Base-by-base conservation (phyloP, 345 rosid species). In the Sisymbrium irio region DNA sequence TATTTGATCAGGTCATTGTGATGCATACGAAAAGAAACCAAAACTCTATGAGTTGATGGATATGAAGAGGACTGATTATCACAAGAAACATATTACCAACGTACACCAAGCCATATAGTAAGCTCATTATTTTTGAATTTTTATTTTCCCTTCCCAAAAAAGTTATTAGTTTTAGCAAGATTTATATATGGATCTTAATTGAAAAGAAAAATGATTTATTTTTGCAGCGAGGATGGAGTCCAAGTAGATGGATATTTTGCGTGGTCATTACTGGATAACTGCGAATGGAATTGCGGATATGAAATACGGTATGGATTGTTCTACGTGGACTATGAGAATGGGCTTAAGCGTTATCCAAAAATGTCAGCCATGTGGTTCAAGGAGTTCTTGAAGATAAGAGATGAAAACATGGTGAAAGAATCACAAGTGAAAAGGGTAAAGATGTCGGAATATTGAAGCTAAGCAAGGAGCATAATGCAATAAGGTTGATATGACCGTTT, bases 201-300 rank as follows among this genome's bases (percentile, higher is more conserved):
- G 27, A 5, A 32, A 58, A 5, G 12, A 12, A 17, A 18, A 10
- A 36, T n/a, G 18, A 2, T 11, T 32, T 19, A 2, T 27, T 42
- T 19, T 54, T 65, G 36, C 13, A 77, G 77, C 2, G 62, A 83
- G 78, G 85, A 81, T 0, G 88, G 85, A 15, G 82, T 67, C 4
- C 72, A 83, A 18, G 85, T 88, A 25, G 84, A 74, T 59, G 86
- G 85, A 36, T 90, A 88, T 55, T 83, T 72, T 28, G 75, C 70
- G 6, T 89, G 92, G 96, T 75, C 88, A 3, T 81, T 89, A 25
- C 12, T 85, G 7, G 93, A 86, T 47, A 80, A 87, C 58, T 88
- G 87, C 4, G 88, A 85, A 58, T 88, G 93, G 93, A 41, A 39
- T 36, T 53, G 54, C 0, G 91, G 96, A n/a, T 90, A 80, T 62